Base-by-base conservation (phyloP, 2,329 filamentous ascomycete genomes). In the Rugonectria rugulosa region DNA sequence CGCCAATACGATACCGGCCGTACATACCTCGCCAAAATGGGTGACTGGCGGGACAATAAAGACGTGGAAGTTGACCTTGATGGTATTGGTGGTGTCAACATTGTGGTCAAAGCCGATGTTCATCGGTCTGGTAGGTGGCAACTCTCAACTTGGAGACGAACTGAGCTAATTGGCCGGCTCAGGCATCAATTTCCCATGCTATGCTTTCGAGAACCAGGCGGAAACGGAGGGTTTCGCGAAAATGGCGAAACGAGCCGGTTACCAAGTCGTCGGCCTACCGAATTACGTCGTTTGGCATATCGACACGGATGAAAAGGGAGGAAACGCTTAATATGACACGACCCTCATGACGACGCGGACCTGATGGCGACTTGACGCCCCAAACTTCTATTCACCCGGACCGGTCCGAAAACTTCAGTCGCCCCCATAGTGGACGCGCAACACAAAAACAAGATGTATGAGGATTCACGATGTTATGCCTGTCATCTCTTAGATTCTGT, bases 281-380 rank as follows among this genome's bases (percentile, higher is more conserved):
- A 99, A 99, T 74, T 99, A 99, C 73, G 88, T 99, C 45, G 94
- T 99, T 56, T 99, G 95, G 95, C 95, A 99, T 73, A 91, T 97
- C 68, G 95, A 99, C 74, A 99, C 95, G 3, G 87, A 93, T 53
- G 95, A 99, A 80, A 97, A 97, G 81, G 85, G 87, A 27, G 92
- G 92, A 27, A 98, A 98, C 72, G 71, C 76, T 65, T 84, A 76
- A 37, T 38, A 51, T 37, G 24, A 56, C 12, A 50, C 32, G 29
- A 55, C 27, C 27, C 31, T 14, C 49, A 48, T 44, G 27, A 44
- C 40, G 42, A 58, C 14, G 51, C 46, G 42, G 29, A 46, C 31
- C n/a, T 42, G 29, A 50, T 44, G 41, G 54, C 32, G 20, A 59
- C 57, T 63, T 44, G 47, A 57, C 55, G 61, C 65, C 56, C 62